Conservation (phyloP, 768 basidiomycete genomes). For the Amanita subjunquillea region DNA sequence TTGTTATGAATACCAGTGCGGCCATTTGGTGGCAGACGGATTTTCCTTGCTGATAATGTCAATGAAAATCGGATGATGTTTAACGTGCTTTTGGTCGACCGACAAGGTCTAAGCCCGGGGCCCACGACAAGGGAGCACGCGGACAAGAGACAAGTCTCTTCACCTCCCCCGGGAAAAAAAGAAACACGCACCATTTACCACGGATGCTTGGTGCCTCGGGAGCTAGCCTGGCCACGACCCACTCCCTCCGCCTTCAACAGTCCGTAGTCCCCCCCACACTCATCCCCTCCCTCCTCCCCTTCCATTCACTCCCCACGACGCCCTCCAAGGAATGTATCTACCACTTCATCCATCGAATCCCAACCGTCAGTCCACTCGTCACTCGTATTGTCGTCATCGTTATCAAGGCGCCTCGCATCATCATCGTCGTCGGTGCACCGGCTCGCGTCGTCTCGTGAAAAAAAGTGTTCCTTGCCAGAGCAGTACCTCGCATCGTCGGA, state of each 20-base stretch:
- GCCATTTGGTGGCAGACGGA: too few relatives aligned
- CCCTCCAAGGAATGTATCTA: background rate
- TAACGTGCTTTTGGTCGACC: background rate
- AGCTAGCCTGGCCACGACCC: too few relatives aligned
- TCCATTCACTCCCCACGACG: background rate
- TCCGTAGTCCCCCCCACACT: too few relatives aligned
- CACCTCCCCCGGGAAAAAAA: too few relatives aligned
- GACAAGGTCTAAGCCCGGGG: background rate
- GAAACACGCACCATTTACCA: too few relatives aligned
- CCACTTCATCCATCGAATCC: background rate
- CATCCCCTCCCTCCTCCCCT: background rate
- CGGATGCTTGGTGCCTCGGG: too few relatives aligned
- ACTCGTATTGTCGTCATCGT: background rate
- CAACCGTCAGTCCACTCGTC: too few relatives aligned
- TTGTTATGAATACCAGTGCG: too few relatives aligned
- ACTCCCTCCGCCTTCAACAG: too few relatives aligned
- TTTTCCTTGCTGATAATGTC: too few relatives aligned
- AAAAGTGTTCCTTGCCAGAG: background rate
- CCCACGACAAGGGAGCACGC: slow-evolving; percentile 1
- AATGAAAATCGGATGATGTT: too few relatives aligned
- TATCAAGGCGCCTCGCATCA: background rate
- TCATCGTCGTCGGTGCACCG: background rate
- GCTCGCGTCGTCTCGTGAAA: background rate
- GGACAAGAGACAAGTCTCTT: too few relatives aligned
- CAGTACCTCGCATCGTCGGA: background rate